These are phyloP conservation scores for Acrodontium crateriforme DNA, from an alignment of 2,329 filamentous ascomycete species.

Conservation along the genomic window DNA sequence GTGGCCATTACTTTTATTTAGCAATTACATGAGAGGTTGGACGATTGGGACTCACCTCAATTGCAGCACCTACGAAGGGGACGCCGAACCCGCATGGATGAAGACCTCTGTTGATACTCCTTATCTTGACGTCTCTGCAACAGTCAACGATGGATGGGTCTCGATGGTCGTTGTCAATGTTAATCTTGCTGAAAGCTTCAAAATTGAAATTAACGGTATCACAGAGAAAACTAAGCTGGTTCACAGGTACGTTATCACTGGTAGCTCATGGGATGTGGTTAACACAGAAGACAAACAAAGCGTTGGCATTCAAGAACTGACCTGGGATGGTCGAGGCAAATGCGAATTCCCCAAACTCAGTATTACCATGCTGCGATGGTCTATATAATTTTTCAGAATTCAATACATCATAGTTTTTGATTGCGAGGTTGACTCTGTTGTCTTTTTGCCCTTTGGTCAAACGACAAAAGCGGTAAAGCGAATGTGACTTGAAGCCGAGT, in stretches of 20 bases:
- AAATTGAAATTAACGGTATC: constrained; percentile 46
- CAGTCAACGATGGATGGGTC: constrained; percentile 44
- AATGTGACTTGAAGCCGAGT: too few relatives aligned
- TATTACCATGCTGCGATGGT: constrained; percentile 52
- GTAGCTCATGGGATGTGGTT: constrained; percentile 39
- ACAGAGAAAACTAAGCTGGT: constrained; percentile 31
- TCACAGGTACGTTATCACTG: constrained; percentile 49
- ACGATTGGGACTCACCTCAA: constrained; percentile 53
- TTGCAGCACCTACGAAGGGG: constrained; percentile 49
- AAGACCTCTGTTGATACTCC: constrained; percentile 52
- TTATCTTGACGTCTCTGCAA: constrained; percentile 55
- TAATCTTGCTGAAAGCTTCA: constrained; percentile 43
- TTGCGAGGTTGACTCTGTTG: too few relatives aligned
- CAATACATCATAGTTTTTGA: too few relatives aligned
- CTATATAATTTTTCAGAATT: too few relatives aligned
- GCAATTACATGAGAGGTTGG: constrained; percentile 58
- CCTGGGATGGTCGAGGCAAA: constrained; percentile 48
- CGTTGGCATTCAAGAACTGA: constrained; percentile 45
- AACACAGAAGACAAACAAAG: constrained; percentile 52
- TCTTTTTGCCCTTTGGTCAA: too few relatives aligned
- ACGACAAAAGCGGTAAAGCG: too few relatives aligned
- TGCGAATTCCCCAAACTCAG: constrained; percentile 58
- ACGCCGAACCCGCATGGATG: constrained; percentile 53
- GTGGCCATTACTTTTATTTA: constrained; percentile 60
- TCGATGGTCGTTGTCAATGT: constrained; percentile 64